A percentile compares a stretch with the other conserved stretches of the same genome.
phyloP scores from a whole-genome alignment of 768 basidiomycete genomes.

The Lactifluus volemus region DNA sequence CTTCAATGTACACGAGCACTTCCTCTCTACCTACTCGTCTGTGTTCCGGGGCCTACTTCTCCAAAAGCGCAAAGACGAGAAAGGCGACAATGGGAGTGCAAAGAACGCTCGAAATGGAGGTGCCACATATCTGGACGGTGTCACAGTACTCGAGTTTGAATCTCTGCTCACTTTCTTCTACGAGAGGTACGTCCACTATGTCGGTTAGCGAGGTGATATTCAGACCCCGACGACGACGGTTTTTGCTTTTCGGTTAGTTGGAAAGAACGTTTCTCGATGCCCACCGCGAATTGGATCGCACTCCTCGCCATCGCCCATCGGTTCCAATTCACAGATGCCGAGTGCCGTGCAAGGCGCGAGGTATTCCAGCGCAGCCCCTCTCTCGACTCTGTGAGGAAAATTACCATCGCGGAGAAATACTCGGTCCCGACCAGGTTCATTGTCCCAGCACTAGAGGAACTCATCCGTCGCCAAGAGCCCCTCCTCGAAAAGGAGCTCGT shows the following conservation, averaged over 20 bases:
- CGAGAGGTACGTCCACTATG: neutral
- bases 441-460: neutral
- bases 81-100: neutral
- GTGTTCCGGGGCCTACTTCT: neutral
- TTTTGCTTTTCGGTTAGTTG: neutral
- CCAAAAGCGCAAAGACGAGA: neutral
- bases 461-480: neutral
- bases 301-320: conserved; percentile 1
- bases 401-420: neutral
- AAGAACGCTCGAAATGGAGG: neutral
- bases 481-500: neutral
- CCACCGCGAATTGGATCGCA: neutral
- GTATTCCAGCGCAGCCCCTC: neutral
- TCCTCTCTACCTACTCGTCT: neutral
- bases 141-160: neutral
- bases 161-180: neutral
- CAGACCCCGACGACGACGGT: neutral
- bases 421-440: neutral
- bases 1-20: conserved; percentile 3
- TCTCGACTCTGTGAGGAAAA: neutral
- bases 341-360: conserved; percentile 4
- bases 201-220: neutral
- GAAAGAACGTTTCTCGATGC: neutral
- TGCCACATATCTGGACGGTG: neutral
- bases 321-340: conserved; percentile 5